These are phyloP conservation scores for Teunomyces pallodes DNA, from an alignment of 805 yeast species.

Conservation along the genomic window DNA sequence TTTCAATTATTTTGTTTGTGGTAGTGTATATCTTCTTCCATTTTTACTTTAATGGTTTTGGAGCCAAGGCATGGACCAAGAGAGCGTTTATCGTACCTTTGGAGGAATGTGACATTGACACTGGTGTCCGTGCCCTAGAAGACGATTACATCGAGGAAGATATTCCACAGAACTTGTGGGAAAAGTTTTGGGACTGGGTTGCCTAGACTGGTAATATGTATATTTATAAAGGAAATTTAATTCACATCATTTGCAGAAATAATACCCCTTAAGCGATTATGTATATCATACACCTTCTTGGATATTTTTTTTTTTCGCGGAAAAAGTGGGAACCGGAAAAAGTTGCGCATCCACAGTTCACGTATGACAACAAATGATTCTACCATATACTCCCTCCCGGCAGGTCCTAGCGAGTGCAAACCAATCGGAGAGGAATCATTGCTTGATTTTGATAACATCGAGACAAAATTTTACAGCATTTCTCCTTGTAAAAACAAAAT, in stretches of 20 bases:
- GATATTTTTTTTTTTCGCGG: too few species aligned
- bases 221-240: background rate
- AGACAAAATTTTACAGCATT: background rate
- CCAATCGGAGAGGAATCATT: too few species aligned
- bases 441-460: too few species aligned
- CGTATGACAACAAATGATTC: too few species aligned
- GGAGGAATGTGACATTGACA: conserved; percentile 67
- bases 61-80: conserved; percentile 23
- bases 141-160: conserved; percentile 56
- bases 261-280: too few species aligned
- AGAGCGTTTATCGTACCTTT: conserved; percentile 44
- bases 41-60: conserved; percentile 44
- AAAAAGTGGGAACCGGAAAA: too few species aligned
- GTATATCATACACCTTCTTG: too few species aligned
- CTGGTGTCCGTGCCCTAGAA: conserved; percentile 64
- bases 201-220: conserved; percentile 1
- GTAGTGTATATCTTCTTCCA: conserved; percentile 57
- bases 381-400: too few species aligned
- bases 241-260: background rate
- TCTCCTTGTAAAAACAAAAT: background rate
- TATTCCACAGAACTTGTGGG: conserved; percentile 52
- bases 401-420: too few species aligned
- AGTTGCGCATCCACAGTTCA: too few species aligned
- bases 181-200: conserved; percentile 49
- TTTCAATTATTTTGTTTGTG: conserved; percentile 62